These are phyloP conservation scores for Isatis lusitanica DNA, from an alignment of 441 rosid genomes.

Conservation along the genomic window DNA sequence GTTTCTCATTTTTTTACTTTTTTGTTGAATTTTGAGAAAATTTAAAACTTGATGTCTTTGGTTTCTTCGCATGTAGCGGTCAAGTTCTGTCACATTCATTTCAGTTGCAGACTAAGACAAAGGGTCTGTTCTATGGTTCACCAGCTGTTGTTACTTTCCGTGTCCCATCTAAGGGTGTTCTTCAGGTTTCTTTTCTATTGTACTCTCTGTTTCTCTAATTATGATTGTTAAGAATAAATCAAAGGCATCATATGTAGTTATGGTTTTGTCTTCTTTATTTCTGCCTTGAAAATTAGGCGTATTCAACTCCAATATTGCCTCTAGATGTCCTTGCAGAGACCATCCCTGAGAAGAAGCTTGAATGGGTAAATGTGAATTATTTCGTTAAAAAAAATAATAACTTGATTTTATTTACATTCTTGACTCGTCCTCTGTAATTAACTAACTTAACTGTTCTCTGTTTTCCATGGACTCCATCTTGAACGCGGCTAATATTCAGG, in stretches of 20 bases:
- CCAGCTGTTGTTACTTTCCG: constrained; percentile 84
- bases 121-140: constrained; percentile 68
- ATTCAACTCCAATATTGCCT: constrained; percentile 77
- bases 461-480: constrained; percentile 42
- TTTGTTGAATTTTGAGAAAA: too few relatives aligned
- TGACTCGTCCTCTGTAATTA: not conserved
- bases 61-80: constrained; percentile 45
- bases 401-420: not conserved
- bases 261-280: not conserved
- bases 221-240: constrained; percentile 7
- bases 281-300: constrained; percentile 39
- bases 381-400: not conserved
- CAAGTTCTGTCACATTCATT: constrained; percentile 69
- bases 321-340: constrained; percentile 79
- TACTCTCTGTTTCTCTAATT: constrained; percentile 8
- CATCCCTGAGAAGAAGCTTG: constrained; percentile 72
- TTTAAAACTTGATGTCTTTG: not conserved
- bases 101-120: constrained; percentile 73
- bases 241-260: not conserved
- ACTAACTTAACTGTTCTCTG: constrained; percentile 10
- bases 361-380: constrained; percentile 56
- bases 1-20: constrained; percentile 21
- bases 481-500: constrained; percentile 46
- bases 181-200: constrained; percentile 50
- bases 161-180: constrained; percentile 71